Evolutionary conservation across 805 yeast genomes (phyloP), one percentile per base, ranked within the genome.

Genomic region (Pichia occidentalis): DNA sequence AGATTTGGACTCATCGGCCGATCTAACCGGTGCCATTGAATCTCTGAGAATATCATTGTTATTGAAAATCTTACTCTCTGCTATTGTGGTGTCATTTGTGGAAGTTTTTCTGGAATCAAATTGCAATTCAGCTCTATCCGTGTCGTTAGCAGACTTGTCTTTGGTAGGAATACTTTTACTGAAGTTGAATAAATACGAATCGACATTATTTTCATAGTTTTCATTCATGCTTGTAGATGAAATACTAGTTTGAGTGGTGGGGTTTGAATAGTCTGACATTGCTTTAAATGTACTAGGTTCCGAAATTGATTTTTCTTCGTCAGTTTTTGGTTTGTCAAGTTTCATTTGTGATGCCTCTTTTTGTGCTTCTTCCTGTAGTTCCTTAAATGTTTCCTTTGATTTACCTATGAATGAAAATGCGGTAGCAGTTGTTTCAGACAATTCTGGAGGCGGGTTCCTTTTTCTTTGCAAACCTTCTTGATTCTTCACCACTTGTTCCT

Each of bases 241-340:
- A 12, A 47, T 30, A 45, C 58, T 54, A 2, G 64, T 56, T n/a
- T 44, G 47, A 5, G 54, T 48, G 4, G 63, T 57, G 11, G 56
- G 54, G 32, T 51, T 50, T 3, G 64, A 59, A 34, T 49, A 57
- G 2, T 56, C 59, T 3, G 62, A 57, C 41, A 53, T 49, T 1
- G 53, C 48, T 24, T 55, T 54, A 24, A 44, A 48, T 3, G 62
- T 51, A 33, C 54, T 47, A 19, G 53, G 52, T 32, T 56, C 56
- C 1, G 57, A 52, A 25, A 30, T 37, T 3, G 52, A 45, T 25
- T 49, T 44, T 4, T 36, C 29, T 5, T 24, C 23, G 23, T 18
- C 21, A 11, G 3, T 14, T 4, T 32, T 4, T 4, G 33, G 37
- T 20, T 33, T 34, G 17, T 39, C 34, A 16, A 44, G 22, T 19